Evolutionary conservation across 2,329 filamentous ascomycete genomes (phyloP).

Genomic region (Mollisia scopiformis): DNA sequence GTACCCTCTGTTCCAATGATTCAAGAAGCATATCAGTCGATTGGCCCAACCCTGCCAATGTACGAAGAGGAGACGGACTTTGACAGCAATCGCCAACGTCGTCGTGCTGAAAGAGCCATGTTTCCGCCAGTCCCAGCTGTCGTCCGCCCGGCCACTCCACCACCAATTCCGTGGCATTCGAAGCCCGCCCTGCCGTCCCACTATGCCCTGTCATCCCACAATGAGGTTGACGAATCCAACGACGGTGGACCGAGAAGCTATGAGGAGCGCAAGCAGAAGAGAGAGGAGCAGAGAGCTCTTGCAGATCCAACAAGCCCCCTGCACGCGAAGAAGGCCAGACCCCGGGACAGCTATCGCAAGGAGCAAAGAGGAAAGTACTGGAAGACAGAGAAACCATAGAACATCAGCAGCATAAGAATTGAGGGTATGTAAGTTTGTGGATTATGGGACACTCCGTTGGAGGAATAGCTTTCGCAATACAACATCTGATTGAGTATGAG

Average conservation of each 20-base stretch:
- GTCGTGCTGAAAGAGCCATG: slow-evolving; percentile 1
- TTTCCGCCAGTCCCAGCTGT: neutral
- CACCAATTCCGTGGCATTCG: neutral
- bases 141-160: neutral
- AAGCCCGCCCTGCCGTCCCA: too few species aligned
- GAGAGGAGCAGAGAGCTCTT: neutral
- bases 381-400: neutral
- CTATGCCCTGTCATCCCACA: too few species aligned
- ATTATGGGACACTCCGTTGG: too few species aligned
- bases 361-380: neutral
- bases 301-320: neutral
- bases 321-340: neutral
- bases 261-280: neutral
- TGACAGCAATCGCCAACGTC: neutral
- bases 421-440: neutral
- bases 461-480: neutral
- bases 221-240: too few species aligned
- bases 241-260: neutral
- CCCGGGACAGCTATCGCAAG: neutral
- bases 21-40: neutral
- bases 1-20: neutral
- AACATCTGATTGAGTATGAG: neutral
- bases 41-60: neutral
- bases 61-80: neutral
- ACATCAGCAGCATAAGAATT: neutral